phyloP scores from a whole-genome alignment of 495 filamentous ascomycete genomes.

The Neurospora intermedia region DNA sequence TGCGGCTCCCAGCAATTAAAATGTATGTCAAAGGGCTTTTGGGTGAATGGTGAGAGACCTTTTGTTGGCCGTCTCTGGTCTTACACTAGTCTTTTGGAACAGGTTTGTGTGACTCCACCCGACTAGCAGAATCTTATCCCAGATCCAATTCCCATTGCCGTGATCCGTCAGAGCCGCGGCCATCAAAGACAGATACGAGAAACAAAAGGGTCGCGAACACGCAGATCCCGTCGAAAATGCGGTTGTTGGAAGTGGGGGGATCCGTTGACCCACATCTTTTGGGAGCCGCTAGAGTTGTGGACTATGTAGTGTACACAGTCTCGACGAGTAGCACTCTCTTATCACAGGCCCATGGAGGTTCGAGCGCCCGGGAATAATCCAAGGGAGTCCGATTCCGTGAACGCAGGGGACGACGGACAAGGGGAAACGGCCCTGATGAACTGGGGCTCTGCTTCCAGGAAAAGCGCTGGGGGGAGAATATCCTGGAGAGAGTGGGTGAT shows the following conservation, averaged over 20 bases:
- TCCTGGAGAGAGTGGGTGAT: background rate
- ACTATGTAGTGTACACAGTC: background rate
- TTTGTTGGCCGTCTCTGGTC: background rate
- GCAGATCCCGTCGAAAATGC: background rate
- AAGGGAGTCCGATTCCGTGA: background rate
- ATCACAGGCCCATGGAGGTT: background rate
- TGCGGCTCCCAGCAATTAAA: background rate
- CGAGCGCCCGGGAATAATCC: background rate
- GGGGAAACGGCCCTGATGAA: background rate
- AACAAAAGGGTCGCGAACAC: background rate
- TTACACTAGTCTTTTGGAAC: background rate
- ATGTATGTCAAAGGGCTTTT: background rate
- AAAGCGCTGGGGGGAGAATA: background rate
- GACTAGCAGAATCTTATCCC: background rate
- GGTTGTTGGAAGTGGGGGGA: background rate
- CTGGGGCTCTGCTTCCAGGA: background rate
- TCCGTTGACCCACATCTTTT: background rate
- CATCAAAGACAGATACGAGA: background rate
- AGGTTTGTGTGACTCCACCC: background rate
- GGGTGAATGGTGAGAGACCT: background rate
- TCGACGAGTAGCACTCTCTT: background rate
- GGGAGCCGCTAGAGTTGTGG: background rate
- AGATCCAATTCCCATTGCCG: background rate
- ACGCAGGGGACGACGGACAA: background rate
- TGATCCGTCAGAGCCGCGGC: background rate